Conservation (phyloP, 306 rosid genomes). For the Oemleria cerasiformis region DNA sequence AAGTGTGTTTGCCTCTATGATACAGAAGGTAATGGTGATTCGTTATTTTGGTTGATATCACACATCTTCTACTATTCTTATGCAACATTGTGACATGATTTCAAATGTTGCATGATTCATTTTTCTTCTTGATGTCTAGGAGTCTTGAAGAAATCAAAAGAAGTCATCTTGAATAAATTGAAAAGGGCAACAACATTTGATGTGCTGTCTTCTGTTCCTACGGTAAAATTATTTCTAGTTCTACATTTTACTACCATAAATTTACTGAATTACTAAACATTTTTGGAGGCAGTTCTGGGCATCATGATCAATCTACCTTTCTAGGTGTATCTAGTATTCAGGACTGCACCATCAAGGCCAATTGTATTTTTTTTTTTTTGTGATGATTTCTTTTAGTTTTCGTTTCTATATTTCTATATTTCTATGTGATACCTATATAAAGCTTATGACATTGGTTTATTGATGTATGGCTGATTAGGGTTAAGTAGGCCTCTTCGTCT, state of each 20-base stretch:
- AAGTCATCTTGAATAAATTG: slow-evolving; percentile 51
- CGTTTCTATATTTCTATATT: background rate
- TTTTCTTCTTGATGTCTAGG: slow-evolving; percentile 42
- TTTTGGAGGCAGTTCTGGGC: background rate
- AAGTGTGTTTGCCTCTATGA: slow-evolving; percentile 76
- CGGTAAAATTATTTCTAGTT: background rate
- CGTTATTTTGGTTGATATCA: slow-evolving; percentile 11
- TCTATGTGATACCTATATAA: background rate
- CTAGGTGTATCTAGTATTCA: background rate
- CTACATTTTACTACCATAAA: background rate
- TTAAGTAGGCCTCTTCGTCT: background rate
- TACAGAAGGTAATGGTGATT: slow-evolving; percentile 55
- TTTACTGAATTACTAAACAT: background rate
- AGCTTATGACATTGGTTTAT: background rate
- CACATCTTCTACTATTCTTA: slow-evolving; percentile 20
- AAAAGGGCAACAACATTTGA: slow-evolving; percentile 39
- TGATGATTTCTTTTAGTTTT: background rate
- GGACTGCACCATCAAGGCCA: background rate
- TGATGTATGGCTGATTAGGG: background rate
- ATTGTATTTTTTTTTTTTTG: background rate
- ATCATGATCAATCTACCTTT: background rate
- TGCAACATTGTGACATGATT: slow-evolving; percentile 1
- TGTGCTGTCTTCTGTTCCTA: slow-evolving; percentile 34
- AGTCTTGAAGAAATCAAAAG: slow-evolving; percentile 64
- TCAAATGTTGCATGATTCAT: slow-evolving; percentile 5